phyloP scores from a whole-genome alignment of 495 filamentous ascomycete genomes.

The Penicillium parvum region DNA sequence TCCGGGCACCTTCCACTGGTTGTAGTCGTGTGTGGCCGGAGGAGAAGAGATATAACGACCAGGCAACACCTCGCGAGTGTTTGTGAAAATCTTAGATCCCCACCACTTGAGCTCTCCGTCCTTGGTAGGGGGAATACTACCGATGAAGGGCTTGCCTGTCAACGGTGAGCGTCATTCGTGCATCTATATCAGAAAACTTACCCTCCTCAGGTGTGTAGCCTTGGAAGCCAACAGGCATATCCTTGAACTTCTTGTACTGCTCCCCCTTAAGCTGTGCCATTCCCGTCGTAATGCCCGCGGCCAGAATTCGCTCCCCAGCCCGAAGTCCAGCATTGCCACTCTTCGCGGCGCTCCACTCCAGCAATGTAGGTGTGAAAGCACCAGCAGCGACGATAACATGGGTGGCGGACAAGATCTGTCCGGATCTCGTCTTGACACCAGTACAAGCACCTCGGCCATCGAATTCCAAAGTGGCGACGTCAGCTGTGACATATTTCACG shows the following conservation, averaged over 20 bases:
- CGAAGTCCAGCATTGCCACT: conserved; percentile 40
- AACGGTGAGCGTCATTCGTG: conserved; percentile 8
- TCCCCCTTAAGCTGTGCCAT: conserved; percentile 32
- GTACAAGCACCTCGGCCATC: conserved; percentile 36
- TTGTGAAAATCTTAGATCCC: conserved; percentile 49
- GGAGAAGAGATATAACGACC: conserved; percentile 47
- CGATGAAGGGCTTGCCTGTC: conserved; percentile 31
- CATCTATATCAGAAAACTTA: conserved; percentile 6
- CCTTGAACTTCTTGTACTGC: conserved; percentile 27
- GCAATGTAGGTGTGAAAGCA: conserved; percentile 54
- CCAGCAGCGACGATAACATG: conserved; percentile 53
- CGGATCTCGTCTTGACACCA: conserved; percentile 44
- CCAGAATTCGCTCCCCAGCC: conserved; percentile 48
- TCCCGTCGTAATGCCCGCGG: conserved; percentile 52
- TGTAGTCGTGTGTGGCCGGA: conserved; percentile 34
- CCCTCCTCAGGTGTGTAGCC: conserved; percentile 31
- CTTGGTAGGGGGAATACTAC: conserved; percentile 28
- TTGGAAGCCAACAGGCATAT: conserved; percentile 37
- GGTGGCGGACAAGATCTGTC: conserved; percentile 37
- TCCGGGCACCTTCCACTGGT: conserved; percentile 47
- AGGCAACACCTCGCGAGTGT: conserved; percentile 41
- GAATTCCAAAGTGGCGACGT: conserved; percentile 43
- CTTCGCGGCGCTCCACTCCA: conserved; percentile 50
- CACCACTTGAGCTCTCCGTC: conserved; percentile 49
- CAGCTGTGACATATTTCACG: conserved; percentile 47